These are phyloP conservation scores for Lichtheimia corymbifera DNA, from an alignment of 371 early-diverging fungal genomes.

Conservation along the genomic window DNA sequence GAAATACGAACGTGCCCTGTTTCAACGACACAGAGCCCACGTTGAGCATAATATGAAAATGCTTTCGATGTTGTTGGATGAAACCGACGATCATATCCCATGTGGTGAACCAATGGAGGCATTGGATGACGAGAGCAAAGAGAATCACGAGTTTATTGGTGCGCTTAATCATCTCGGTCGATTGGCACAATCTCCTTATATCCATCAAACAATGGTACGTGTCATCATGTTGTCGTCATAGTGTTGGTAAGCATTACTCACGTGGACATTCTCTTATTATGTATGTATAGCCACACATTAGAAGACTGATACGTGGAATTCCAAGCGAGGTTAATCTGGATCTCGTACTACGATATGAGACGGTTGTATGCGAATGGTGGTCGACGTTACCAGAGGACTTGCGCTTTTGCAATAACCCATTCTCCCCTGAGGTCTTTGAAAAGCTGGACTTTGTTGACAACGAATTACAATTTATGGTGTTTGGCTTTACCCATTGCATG, in stretches of 20 bases:
- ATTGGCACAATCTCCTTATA: background rate
- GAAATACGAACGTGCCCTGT: background rate
- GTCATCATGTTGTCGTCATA: background rate
- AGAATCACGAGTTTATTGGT: background rate
- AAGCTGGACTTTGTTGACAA: background rate
- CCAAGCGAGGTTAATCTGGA: conserved; percentile 4
- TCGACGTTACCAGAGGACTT: background rate
- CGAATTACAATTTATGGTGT: background rate
- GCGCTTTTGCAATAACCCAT: background rate
- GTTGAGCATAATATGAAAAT: background rate
- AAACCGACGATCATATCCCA: conserved; percentile 3
- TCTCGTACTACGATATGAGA: background rate
- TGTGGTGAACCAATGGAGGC: background rate
- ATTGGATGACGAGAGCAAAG: conserved; percentile 1
- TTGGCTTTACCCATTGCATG: background rate
- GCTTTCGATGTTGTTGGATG: conserved; percentile 4
- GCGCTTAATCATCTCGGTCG: conserved; percentile 1
- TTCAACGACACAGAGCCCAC: background rate
- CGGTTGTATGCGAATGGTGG: conserved; percentile 5
- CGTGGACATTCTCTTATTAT: background rate
- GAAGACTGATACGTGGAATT: background rate
- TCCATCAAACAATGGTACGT: background rate
- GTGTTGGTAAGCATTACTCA: background rate
- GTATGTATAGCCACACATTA: conserved; percentile 4
- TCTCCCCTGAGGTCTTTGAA: background rate